Evolutionary conservation across 164 flowering plant genomes (phyloP), one percentile per base, ranked within the genome.

Genomic region (Kalanchoe fedtschenkoi): DNA sequence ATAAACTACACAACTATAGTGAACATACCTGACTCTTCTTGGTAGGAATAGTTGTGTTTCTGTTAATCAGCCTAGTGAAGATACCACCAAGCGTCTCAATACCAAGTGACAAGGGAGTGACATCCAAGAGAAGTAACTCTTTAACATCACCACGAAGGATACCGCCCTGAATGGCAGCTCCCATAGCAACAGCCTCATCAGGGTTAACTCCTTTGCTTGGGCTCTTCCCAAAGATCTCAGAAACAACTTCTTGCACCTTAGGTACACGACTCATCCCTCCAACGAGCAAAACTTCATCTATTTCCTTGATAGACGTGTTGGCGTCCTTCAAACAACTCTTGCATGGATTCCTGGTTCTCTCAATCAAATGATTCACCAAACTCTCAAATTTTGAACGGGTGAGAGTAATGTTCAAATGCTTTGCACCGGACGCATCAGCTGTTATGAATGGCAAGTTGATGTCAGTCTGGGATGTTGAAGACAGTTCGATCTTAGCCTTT

Each of bases 131-230:
- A 24, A 73, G n/a, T n/a, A n/a, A n/a, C n/a, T n/a, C n/a, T n/a
- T n/a, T n/a, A n/a, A n/a, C n/a, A n/a, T n/a, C n/a, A 70, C 77
- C 80, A 22, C 66, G 55, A 1, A 73, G 67, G 17, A 73, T 66
- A 30, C 75, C 80, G 11, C 80, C 74, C n/a, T 74, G 75, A 14
- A 77, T 74, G 32, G 77, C 77, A 58, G 77, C 77, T 39, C 77
- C 77, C 71, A 74, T 61, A 6, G 80, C 80, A 47, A 77, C 80
- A 6, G 74, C 77, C 33, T 77, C 77, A n/a, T n/a, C n/a, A n/a
- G n/a, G n/a, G n/a, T n/a, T n/a, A n/a, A n/a, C n/a, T n/a, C n/a
- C n/a, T n/a, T n/a, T n/a, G n/a, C n/a, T n/a, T 1, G 80, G 77
- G 15, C 21, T 32, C 65, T 71, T 73, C 17, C 77, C 73, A 62